phyloP scores from a whole-genome alignment of 805 yeast genomes.

The Isabelozyma heimii region DNA sequence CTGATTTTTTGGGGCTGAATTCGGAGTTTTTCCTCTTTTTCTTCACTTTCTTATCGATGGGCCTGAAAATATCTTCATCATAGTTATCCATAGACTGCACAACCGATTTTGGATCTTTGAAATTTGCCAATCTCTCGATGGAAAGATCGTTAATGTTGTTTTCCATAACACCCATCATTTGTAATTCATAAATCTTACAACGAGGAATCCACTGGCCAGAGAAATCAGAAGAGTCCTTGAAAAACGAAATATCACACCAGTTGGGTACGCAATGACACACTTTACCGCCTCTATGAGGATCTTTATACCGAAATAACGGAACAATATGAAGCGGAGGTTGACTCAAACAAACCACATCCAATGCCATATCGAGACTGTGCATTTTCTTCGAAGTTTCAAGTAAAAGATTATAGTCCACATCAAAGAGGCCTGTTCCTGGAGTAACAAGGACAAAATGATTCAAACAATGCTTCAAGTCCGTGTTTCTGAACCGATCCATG shows the following conservation, averaged over 20 bases:
- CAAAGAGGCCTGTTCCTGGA: conserved; percentile 92
- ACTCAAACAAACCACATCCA: conserved; percentile 84
- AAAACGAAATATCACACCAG: conserved; percentile 93
- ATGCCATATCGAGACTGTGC: conserved; percentile 75
- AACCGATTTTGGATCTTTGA: conserved; percentile 36
- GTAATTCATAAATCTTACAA: conserved; percentile 87
- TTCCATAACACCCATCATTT: conserved; percentile 98
- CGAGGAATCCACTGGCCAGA: conserved; percentile 82
- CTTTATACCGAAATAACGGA: conserved; percentile 77
- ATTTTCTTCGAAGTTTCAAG: conserved; percentile 73
- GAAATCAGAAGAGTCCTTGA: conserved; percentile 55
- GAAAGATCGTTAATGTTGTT: conserved; percentile 73
- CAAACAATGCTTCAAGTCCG: conserved; percentile 87
- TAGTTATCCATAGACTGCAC: conserved; percentile 64
- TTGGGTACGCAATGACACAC: conserved; percentile 81
- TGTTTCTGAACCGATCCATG: conserved; percentile 73
- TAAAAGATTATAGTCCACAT: conserved; percentile 79
- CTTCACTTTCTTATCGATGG: conserved; percentile 9
- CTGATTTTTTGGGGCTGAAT: neutral
- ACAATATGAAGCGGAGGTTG: conserved; percentile 91
- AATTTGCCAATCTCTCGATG: conserved; percentile 53
- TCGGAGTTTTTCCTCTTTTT: neutral
- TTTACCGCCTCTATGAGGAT: conserved; percentile 40
- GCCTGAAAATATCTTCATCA: conserved; percentile 57
- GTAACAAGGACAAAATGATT: conserved; percentile 84